These are phyloP conservation scores for Clarireedia paspali DNA, from an alignment of 2,329 filamentous ascomycete species.

Conservation along the genomic window DNA sequence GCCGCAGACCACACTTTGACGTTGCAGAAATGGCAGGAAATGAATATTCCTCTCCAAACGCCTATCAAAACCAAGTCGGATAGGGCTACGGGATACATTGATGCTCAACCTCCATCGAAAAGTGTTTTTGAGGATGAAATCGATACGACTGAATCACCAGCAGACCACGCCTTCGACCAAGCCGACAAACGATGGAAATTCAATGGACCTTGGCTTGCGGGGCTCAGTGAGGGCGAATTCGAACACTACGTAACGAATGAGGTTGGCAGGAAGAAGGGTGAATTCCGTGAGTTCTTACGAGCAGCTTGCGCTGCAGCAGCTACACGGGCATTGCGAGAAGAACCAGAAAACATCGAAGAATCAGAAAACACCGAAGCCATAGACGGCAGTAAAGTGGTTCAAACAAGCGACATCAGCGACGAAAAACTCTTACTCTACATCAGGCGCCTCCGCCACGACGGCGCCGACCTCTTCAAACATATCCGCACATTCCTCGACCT, in stretches of 20 bases:
- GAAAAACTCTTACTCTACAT: slow-evolving; percentile 45
- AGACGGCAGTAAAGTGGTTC: slow-evolving; percentile 21
- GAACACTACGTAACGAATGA: slow-evolving; percentile 44
- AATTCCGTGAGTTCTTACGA: slow-evolving; percentile 49
- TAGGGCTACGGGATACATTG: not conserved
- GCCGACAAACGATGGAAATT: slow-evolving; percentile 57
- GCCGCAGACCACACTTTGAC: slow-evolving; percentile 76
- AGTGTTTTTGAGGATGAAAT: slow-evolving; percentile 54
- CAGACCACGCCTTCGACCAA: slow-evolving; percentile 25
- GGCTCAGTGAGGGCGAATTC: slow-evolving; percentile 54
- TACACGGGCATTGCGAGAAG: slow-evolving; percentile 32
- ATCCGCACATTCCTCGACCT: slow-evolving; percentile 57
- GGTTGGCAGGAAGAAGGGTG: slow-evolving; percentile 44
- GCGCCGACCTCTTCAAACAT: slow-evolving; percentile 42
- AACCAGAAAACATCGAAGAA: slow-evolving; percentile 25
- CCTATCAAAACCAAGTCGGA: slow-evolving; percentile 24
- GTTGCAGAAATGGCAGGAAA: slow-evolving; percentile 77
- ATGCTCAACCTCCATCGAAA: slow-evolving; percentile 21
- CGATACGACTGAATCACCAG: slow-evolving; percentile 41
- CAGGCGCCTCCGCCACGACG: slow-evolving; percentile 44
- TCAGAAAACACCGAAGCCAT: slow-evolving; percentile 9
- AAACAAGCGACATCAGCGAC: slow-evolving; percentile 38
- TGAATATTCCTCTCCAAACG: slow-evolving; percentile 63
- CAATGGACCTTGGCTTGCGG: slow-evolving; percentile 57
- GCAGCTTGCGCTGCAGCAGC: slow-evolving; percentile 3